A percentile compares a stretch with the other conserved stretches of the same genome.
phyloP scores from a whole-genome alignment of 768 basidiomycete species.

The Strobilomyces confusus region DNA sequence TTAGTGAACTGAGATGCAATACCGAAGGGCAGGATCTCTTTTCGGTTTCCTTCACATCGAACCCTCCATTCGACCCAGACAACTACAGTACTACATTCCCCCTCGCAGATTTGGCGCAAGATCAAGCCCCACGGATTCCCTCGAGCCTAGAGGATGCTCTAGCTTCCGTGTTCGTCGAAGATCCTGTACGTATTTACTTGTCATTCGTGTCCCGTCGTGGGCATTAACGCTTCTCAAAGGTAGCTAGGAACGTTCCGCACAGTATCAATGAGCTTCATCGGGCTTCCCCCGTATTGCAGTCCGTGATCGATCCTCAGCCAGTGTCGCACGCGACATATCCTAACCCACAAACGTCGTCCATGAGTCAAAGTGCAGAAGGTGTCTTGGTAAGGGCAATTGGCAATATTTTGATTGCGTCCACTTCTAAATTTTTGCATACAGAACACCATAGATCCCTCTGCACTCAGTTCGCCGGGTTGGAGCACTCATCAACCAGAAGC shows the following conservation, averaged over 20 bases:
- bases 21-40: background rate
- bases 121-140: background rate
- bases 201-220: background rate
- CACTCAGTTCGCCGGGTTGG: too few species aligned
- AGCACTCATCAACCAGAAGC: background rate
- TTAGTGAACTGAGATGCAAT: background rate
- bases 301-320: background rate
- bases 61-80: background rate
- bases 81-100: background rate
- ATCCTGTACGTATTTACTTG: slow-evolving; percentile 1
- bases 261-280: background rate
- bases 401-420: background rate
- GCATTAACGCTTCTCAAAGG: background rate
- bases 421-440: background rate
- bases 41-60: background rate
- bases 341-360: background rate
- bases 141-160: background rate
- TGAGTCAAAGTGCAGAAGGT: background rate
- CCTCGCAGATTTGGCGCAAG: background rate
- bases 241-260: background rate
- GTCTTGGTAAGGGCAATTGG: background rate
- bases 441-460: background rate
- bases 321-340: background rate
- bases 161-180: background rate
- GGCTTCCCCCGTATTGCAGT: background rate